Base-by-base conservation (phyloP, 129 eudicot species). In the Scalesia atractyloides region DNA sequence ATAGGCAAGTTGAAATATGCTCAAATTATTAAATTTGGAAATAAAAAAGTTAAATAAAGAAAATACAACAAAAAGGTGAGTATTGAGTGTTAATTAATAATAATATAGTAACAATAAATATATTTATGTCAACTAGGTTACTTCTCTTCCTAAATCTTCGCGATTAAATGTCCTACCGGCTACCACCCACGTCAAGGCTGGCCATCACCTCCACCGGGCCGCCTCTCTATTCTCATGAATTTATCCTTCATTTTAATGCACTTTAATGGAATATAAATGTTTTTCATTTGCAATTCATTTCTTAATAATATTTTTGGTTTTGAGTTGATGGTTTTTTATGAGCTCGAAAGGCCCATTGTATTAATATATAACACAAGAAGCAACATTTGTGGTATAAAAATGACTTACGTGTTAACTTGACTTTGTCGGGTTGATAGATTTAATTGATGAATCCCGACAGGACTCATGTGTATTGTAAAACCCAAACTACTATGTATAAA, bases 81-180 rank as follows among this genome's bases (percentile, higher is more conserved):
- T 6, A 18, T 3, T 37, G 51, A 41, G 30, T n/a, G 57, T 37
- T n/a, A 39, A 54, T 19, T 70, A 19, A n/a, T 9, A 19, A n/a
- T 9, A 60, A 61, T 30, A 24, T n/a, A 60, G 10, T 15, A 20
- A 46, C 15, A 3, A 58, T 20, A 43, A 41, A 72, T 17, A 12
- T 58, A 30, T 59, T 34, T 26, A 17, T 70, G 48, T 62, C 72
- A 22, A 70, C 48, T 16, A 56, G 76, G 70, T 70, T 70, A 51
- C 72, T 69, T 76, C 53, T 76, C 80, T 33, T 77, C 70, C 53
- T 60, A 62, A 58, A 69, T 49, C 53, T 44, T 47, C 60, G 22
- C 10, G 64, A 49, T 69, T 77, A 49, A 77, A 77, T 49, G 76
- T 62, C 66, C 76, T 43, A 36, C 46, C 46, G 10, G 10, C 58